Conservation (phyloP, 768 basidiomycete genomes). For the Suillus paluster region DNA sequence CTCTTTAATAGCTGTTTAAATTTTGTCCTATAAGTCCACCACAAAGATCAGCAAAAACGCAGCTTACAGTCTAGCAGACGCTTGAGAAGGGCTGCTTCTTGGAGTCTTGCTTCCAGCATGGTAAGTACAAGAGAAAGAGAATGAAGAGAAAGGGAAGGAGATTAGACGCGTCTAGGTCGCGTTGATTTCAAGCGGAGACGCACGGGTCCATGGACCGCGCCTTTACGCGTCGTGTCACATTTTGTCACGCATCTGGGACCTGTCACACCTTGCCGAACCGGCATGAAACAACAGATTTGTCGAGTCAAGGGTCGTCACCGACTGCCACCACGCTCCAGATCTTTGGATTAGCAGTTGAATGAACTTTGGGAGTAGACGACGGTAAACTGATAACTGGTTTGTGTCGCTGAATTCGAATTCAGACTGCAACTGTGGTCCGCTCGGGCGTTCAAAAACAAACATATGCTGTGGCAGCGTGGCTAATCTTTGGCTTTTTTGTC, state of each 20-base stretch:
- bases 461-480: slow-evolving; percentile 6
- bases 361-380: not conserved
- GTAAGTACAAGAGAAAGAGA: slow-evolving; percentile 16
- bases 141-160: slow-evolving; percentile 16
- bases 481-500: slow-evolving; percentile 9
- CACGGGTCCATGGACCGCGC: slow-evolving; percentile 22
- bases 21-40: not conserved
- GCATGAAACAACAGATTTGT: not conserved
- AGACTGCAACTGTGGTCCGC: slow-evolving; percentile 9
- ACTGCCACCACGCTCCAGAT: not conserved
- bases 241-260: slow-evolving; percentile 26
- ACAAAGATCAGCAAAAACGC: slow-evolving; percentile 9
- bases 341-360: not conserved
- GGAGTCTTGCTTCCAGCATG: slow-evolving; percentile 92
- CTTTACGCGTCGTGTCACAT: slow-evolving; percentile 34
- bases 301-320: not conserved
- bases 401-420: slow-evolving; percentile 4
- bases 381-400: not conserved
- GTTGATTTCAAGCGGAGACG: slow-evolving; percentile 42
- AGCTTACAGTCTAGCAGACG: slow-evolving; percentile 88
- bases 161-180: slow-evolving; percentile 36
- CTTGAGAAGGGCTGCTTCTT: slow-evolving; percentile 87
- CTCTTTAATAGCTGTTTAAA: slow-evolving; percentile 88
- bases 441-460: not conserved
- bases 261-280: slow-evolving; percentile 20